These are phyloP conservation scores for Alternaria sp. DNA, from an alignment of 2,329 filamentous ascomycete species.

Conservation along the genomic window DNA sequence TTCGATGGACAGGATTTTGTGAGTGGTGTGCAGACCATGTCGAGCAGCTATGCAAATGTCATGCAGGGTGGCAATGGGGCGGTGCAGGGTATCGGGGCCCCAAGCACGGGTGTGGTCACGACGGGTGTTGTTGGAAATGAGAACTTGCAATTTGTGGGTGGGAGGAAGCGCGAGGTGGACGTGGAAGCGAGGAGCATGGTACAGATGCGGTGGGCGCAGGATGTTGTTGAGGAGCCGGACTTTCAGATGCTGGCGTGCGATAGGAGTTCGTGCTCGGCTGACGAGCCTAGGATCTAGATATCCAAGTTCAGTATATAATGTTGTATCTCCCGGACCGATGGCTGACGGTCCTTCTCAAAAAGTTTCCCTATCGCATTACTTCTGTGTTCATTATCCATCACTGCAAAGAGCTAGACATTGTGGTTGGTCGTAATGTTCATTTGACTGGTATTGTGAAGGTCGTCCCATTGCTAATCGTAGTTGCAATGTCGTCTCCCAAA, in stretches of 20 bases:
- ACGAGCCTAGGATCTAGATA: slow-evolving; percentile 9
- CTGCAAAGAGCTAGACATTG: slow-evolving; percentile 2
- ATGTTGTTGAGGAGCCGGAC: slow-evolving; percentile 32
- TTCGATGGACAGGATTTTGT: slow-evolving; percentile 66
- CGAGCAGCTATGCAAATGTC: slow-evolving; percentile 62
- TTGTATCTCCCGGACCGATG: not conserved
- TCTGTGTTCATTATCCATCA: slow-evolving; percentile 7
- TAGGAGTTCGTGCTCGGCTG: slow-evolving; percentile 31
- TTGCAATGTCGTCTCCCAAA: slow-evolving; percentile 47
- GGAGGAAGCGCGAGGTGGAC: slow-evolving; percentile 32
- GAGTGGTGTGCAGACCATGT: slow-evolving; percentile 66
- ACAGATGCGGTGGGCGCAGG: slow-evolving; percentile 41
- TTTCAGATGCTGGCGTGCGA: slow-evolving; percentile 36
- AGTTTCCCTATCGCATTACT: not conserved
- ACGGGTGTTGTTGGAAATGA: slow-evolving; percentile 62
- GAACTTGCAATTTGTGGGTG: slow-evolving; percentile 53
- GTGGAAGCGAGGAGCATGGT: slow-evolving; percentile 35
- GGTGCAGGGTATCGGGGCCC: slow-evolving; percentile 58
- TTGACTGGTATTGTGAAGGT: slow-evolving; percentile 47
- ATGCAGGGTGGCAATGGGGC: slow-evolving; percentile 63
- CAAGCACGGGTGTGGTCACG: slow-evolving; percentile 56
- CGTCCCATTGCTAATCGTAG: slow-evolving; percentile 47
- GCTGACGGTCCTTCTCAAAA: not conserved
- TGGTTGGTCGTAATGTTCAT: slow-evolving; percentile 44
- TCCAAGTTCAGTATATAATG: slow-evolving; percentile 11